Evolutionary conservation across 2,329 filamentous ascomycete species (phyloP).

Genomic region (Ramichloridium luteum): DNA sequence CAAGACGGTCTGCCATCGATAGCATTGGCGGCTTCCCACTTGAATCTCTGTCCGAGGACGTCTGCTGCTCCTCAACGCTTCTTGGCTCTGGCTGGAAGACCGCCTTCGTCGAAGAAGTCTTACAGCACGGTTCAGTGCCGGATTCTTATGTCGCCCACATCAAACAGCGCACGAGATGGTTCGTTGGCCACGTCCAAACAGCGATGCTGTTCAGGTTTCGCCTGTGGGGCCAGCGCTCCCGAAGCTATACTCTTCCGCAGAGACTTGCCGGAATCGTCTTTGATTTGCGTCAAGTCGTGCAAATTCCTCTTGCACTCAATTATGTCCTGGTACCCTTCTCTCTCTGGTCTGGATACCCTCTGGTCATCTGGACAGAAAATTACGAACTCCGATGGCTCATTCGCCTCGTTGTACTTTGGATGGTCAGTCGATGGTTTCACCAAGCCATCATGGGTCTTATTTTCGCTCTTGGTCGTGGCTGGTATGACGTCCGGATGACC

Average conservation of each 20-base stretch:
- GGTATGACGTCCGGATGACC: constrained; percentile 5
- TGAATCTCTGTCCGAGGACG: constrained; percentile 49
- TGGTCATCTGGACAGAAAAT: constrained; percentile 8
- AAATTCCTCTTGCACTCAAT: constrained; percentile 7
- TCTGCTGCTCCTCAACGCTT: constrained; percentile 46
- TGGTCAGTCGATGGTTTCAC: constrained; percentile 9
- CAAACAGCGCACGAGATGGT: constrained; percentile 46
- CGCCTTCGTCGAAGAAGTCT: constrained; percentile 45
- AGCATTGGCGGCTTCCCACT: constrained; percentile 51
- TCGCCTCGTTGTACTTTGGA: constrained; percentile 6
- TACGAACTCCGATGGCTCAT: constrained; percentile 7
- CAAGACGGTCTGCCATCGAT: constrained; percentile 47
- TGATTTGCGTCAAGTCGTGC: constrained; percentile 6
- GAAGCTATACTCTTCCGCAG: constrained; percentile 7
- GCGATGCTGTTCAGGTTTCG: constrained; percentile 8
- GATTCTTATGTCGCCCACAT: constrained; percentile 44
- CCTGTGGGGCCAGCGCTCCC: constrained; percentile 5
- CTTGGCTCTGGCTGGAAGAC: constrained; percentile 51
- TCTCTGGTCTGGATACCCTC: constrained; percentile 7
- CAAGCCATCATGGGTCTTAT: constrained; percentile 7
- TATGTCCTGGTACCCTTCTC: constrained; percentile 8
- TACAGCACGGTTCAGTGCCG: constrained; percentile 49
- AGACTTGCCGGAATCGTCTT: constrained; percentile 6
- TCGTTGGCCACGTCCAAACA: constrained; percentile 9
- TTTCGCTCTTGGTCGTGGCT: constrained; percentile 3